phyloP scores from a whole-genome alignment of 139 green algal species.

The Chlorella sp. region DNA sequence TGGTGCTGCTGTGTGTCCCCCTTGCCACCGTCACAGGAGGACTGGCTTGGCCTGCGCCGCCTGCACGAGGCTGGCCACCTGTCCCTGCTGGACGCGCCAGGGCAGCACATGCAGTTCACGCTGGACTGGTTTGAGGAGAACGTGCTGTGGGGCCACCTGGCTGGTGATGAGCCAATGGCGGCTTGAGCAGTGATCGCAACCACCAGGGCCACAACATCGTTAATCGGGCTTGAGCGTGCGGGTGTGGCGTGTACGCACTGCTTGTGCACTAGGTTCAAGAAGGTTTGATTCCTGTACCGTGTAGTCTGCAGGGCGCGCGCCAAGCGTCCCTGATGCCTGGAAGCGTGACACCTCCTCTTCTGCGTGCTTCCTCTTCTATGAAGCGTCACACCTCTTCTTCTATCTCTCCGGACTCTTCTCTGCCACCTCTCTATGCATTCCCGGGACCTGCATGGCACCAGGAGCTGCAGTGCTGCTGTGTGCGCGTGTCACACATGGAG shows the following conservation, averaged over 20 bases:
- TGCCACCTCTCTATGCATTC: too few relatives aligned
- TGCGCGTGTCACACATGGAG: too few relatives aligned
- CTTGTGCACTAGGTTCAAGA: background rate
- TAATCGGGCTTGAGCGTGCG: background rate
- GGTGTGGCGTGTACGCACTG: background rate
- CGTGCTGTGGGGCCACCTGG: conserved; percentile 51
- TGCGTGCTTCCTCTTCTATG: too few relatives aligned
- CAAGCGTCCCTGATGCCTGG: too few relatives aligned
- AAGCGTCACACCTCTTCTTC: too few relatives aligned
- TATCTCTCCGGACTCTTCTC: too few relatives aligned
- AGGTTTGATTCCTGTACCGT: background rate
- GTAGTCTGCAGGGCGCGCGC: too few relatives aligned
- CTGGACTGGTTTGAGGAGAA: conserved; percentile 62
- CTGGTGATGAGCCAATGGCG: background rate
- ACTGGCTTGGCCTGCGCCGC: conserved; percentile 63
- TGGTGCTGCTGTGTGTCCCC: too few relatives aligned
- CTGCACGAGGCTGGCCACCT: conserved; percentile 59
- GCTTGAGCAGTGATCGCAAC: background rate
- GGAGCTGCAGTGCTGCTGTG: too few relatives aligned
- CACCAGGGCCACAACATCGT: background rate
- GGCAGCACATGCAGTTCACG: conserved; percentile 75
- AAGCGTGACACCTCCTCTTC: too few relatives aligned
- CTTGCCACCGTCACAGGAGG: conserved; percentile 27
- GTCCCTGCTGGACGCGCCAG: conserved; percentile 30
- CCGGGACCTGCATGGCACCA: too few relatives aligned